Base-by-base conservation (phyloP, 306 rosid species). In the Dryas octopetala region DNA sequence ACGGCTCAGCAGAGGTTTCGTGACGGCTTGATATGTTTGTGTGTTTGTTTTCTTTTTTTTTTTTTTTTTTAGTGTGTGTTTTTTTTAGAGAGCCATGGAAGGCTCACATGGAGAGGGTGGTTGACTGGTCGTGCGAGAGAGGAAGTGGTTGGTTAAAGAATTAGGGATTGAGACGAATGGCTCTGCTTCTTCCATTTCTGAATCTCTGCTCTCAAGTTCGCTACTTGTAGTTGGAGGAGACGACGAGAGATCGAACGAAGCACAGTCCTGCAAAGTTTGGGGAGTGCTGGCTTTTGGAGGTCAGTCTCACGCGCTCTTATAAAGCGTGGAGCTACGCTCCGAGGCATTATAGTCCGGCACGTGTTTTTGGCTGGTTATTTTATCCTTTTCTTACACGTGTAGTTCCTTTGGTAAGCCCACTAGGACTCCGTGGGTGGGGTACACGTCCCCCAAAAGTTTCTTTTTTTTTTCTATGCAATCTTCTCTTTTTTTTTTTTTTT, bases 101-200 rank as follows among this genome's bases (percentile, higher is more conserved):
- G 32, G 50, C 74, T 16, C 14, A 17, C 38, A 66, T 66, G 70
- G 49, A 52, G 51, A 69, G 9, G 44, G 40, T 45, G 70, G 70
- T 66, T 66, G 70, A 46, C 70, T 10, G 70, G 69, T n/a, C 17
- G 32, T 26, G 43, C 43, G 64, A 15, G 64, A 59, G 43, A 59
- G 43, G 16, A 59, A 28, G 16, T 64, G 69, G 15, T n/a, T 64
- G 51, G 70, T 47, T 3, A 12, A 23, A 6, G 49, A 11, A 17
- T n/a, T 9, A 55, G 14, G 48, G 14, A 8, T 68, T 16, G 28
- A 12, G 62, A 16, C n/a, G 38, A 40, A 53, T 4, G 74, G 74
- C 40, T 52, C 40, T 9, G 74, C 40, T 43, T 63, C 28, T 70
- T 70, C 63, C 74, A 52, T 70, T 53, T 38, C 17, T 19, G n/a